phyloP scores from a whole-genome alignment of 2,329 filamentous ascomycete species.

The Aspergillus fijiensis region DNA sequence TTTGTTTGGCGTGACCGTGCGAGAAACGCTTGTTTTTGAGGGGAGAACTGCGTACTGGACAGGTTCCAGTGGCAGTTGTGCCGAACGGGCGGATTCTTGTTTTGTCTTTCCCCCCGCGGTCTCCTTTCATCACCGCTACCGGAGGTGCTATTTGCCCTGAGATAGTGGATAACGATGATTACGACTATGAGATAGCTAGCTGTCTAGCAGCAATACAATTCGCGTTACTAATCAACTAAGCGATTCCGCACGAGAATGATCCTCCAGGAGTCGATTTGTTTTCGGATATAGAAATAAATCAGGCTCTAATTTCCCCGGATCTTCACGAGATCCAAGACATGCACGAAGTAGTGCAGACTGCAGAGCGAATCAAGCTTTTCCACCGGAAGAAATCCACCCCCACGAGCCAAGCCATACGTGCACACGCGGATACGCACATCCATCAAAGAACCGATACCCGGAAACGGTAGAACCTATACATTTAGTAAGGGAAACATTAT shows the following conservation, averaged over 20 bases:
- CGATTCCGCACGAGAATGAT: too few relatives aligned
- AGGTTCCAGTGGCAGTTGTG: not conserved
- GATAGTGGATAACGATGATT: not conserved
- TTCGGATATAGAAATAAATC: not conserved
- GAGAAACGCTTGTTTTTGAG: slow-evolving; percentile 1
- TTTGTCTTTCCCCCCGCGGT: not conserved
- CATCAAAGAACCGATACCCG: not conserved
- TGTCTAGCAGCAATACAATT: not conserved
- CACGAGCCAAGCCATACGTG: not conserved
- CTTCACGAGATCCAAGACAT: not conserved
- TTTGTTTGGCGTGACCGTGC: not conserved
- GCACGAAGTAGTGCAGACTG: not conserved
- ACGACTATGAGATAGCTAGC: not conserved
- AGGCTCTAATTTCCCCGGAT: not conserved
- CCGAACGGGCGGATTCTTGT: not conserved
- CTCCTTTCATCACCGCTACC: not conserved
- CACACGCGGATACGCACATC: not conserved
- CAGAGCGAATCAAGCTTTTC: not conserved
- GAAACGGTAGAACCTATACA: not conserved
- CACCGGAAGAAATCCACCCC: not conserved
- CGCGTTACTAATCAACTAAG: not conserved
- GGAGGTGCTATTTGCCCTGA: not conserved
- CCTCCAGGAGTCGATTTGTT: too few relatives aligned
- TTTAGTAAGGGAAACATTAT: not conserved
- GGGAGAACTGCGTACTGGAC: not conserved